Conservation (phyloP, 176 grass and related monocot genomes). For the Aegilops speltoides region DNA sequence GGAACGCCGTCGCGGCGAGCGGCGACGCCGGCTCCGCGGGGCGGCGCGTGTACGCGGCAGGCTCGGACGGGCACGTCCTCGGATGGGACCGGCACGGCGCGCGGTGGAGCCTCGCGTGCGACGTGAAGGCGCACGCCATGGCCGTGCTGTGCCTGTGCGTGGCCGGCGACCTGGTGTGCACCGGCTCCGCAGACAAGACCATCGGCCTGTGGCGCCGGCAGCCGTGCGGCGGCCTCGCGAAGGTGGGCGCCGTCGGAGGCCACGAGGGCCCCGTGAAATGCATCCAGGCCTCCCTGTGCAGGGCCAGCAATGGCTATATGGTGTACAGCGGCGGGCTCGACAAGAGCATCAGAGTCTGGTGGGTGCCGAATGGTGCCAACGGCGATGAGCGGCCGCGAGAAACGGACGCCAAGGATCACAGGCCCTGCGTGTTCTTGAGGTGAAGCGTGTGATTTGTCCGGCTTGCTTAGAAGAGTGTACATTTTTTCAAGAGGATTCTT, state of each 20-base stretch:
- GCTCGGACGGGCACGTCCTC: slow-evolving; percentile 66
- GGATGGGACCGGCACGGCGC: slow-evolving; percentile 45
- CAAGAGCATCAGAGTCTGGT: slow-evolving; percentile 95
- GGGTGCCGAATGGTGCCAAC: slow-evolving; percentile 41
- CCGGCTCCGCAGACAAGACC: slow-evolving; percentile 77
- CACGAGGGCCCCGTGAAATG: slow-evolving; percentile 92
- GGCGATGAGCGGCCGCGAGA: not conserved
- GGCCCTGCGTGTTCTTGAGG: slow-evolving; percentile 31
- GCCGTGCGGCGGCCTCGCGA: slow-evolving; percentile 37
- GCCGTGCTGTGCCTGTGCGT: slow-evolving; percentile 71
- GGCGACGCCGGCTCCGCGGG: not conserved
- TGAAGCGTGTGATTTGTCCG: slow-evolving; percentile 4
- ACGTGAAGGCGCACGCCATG: slow-evolving; percentile 71
- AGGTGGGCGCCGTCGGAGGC: slow-evolving; percentile 43
- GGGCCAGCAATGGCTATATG: slow-evolving; percentile 62
- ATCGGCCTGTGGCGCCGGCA: slow-evolving; percentile 72
- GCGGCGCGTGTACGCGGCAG: slow-evolving; percentile 54
- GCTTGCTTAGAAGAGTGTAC: not conserved
- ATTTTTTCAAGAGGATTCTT: not conserved
- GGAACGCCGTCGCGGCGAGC: slow-evolving; percentile 63
- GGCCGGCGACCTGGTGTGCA: slow-evolving; percentile 67
- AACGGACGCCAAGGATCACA: slow-evolving; percentile 11
- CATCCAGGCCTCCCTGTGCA: slow-evolving; percentile 59
- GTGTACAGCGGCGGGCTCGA: slow-evolving; percentile 88
- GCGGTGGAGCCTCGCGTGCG: slow-evolving; percentile 55